phyloP scores from a whole-genome alignment of 2,329 filamentous ascomycete species.

The Aureobasidium uvarum region DNA sequence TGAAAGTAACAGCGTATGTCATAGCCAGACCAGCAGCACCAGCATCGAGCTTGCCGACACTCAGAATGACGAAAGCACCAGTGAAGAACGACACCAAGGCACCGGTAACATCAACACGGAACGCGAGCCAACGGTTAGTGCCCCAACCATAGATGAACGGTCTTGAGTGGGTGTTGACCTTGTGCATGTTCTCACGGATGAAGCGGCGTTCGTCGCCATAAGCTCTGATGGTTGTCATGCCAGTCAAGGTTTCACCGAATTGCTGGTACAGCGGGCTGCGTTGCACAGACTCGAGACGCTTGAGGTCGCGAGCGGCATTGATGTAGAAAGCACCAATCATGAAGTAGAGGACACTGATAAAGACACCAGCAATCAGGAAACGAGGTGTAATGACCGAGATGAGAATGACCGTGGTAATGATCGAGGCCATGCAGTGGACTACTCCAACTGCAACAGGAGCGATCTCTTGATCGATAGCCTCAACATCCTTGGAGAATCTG shows the following conservation, averaged over 20 bases:
- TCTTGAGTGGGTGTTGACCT: constrained; percentile 86
- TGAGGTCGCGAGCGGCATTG: constrained; percentile 88
- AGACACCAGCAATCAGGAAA: constrained; percentile 81
- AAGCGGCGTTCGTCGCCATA: constrained; percentile 94
- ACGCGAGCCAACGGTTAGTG: constrained; percentile 92
- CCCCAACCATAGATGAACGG: constrained; percentile 98
- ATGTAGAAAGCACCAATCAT: constrained; percentile 85
- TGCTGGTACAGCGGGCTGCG: constrained; percentile 96
- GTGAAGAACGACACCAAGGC: constrained; percentile 92
- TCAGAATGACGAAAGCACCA: constrained; percentile 83
- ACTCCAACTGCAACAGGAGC: constrained; percentile 83
- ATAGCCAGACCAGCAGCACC: constrained; percentile 91
- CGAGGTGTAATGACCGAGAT: constrained; percentile 87
- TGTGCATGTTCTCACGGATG: constrained; percentile 81
- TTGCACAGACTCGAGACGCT: constrained; percentile 90
- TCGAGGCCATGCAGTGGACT: constrained; percentile 63
- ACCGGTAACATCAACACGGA: constrained; percentile 86
- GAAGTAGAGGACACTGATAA: constrained; percentile 82
- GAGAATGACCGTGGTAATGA: constrained; percentile 81
- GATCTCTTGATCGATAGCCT: constrained; percentile 93
- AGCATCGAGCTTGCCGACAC: constrained; percentile 78
- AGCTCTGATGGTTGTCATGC: constrained; percentile 94
- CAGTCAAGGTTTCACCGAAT: constrained; percentile 91
- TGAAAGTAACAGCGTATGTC: constrained; percentile 95
- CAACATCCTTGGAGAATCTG: constrained; percentile 95